phyloP scores from a whole-genome alignment of 2,329 filamentous ascomycete species.

The Chrysoporthe austroafricana region DNA sequence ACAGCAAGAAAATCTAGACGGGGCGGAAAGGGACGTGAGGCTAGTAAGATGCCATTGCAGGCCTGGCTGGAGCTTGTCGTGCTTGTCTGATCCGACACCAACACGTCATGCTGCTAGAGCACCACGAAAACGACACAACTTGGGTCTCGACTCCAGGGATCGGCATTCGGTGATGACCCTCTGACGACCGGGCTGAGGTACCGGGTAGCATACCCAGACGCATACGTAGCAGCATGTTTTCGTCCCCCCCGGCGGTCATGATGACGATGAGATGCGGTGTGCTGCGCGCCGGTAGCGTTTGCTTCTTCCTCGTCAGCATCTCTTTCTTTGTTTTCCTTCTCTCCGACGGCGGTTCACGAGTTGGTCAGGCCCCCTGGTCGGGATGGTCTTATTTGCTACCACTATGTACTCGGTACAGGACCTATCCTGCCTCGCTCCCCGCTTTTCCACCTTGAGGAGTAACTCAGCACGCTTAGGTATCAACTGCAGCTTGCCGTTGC shows the following conservation, averaged over 20 bases:
- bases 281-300: not conserved
- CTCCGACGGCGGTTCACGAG: not conserved
- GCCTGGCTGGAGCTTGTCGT: not conserved
- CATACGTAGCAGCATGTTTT: not conserved
- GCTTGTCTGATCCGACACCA: not conserved
- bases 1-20: not conserved
- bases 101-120: not conserved
- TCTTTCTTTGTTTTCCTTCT: not conserved
- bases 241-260: not conserved
- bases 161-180: too few relatives aligned
- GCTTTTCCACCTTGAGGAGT: not conserved
- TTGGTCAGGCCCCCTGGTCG: not conserved
- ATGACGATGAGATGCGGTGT: too few relatives aligned
- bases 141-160: too few relatives aligned
- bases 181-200: not conserved
- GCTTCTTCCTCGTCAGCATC: not conserved
- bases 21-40: not conserved
- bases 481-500: conserved; percentile 12
- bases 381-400: not conserved
- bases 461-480: not conserved
- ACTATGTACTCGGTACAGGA: not conserved
- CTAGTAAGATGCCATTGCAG: not conserved
- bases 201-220: not conserved
- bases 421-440: not conserved
- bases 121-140: not conserved